phyloP scores from a whole-genome alignment of 208 protist genomes.

The Crithidia fasciculata region DNA sequence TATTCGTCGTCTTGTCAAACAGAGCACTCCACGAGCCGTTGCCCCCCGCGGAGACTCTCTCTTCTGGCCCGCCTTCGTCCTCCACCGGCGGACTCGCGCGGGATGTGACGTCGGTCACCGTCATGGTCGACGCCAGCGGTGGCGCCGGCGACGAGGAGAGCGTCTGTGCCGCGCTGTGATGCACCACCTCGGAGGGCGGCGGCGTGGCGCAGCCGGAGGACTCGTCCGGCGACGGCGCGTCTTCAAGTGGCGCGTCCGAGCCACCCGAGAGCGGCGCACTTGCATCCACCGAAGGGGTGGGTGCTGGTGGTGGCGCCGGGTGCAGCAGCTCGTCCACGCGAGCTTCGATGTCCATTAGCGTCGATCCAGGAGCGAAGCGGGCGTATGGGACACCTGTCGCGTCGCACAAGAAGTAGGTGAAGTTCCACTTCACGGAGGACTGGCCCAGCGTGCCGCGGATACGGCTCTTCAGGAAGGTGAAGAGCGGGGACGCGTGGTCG shows the following conservation, averaged over 20 bases:
- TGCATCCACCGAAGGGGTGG: neutral
- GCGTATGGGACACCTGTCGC: slow-evolving; percentile 52
- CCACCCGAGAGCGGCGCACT: neutral
- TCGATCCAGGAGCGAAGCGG: slow-evolving; percentile 63
- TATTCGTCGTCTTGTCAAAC: slow-evolving; percentile 19
- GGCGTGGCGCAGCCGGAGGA: slow-evolving; percentile 15
- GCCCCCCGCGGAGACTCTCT: neutral
- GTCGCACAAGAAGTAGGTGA: slow-evolving; percentile 90
- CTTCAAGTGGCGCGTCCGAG: neutral
- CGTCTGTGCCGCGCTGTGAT: neutral
- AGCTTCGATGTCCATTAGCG: slow-evolving; percentile 57
- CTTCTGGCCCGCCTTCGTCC: neutral
- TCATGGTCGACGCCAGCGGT: slow-evolving; percentile 1
- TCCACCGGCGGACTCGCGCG: neutral
- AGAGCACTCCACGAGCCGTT: slow-evolving; percentile 19
- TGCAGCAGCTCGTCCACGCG: slow-evolving; percentile 51
- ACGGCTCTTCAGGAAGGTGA: slow-evolving; percentile 73
- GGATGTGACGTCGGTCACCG: slow-evolving; percentile 8
- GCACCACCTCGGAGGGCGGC: slow-evolving; percentile 16
- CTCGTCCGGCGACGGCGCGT: slow-evolving; percentile 12
- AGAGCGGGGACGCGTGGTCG: slow-evolving; percentile 69
- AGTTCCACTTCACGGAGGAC: slow-evolving; percentile 92
- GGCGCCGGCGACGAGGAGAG: neutral
- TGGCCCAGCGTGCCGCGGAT: slow-evolving; percentile 58
- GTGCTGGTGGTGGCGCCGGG: slow-evolving; percentile 1